Percentiles rank a stretch among this genome's conserved stretches.
Conservation (phyloP, 352 stramenopile genomes). For the Phytopythium mirpurense region DNA sequence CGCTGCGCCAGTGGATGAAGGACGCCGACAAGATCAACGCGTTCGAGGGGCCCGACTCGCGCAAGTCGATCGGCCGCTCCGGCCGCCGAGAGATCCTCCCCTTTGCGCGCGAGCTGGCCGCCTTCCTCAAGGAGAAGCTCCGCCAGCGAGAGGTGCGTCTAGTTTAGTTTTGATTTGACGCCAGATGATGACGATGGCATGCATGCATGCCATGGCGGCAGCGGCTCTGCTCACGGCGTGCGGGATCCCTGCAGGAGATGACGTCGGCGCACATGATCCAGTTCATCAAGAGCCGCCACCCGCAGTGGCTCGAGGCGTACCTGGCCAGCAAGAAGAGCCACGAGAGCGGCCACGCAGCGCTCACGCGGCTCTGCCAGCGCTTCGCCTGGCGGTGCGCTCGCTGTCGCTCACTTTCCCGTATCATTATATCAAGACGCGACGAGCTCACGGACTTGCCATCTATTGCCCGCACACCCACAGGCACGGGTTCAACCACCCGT, state of each 20-base stretch:
- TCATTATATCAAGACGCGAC: too few species aligned
- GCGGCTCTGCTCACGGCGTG: too few species aligned
- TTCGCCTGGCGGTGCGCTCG: slow-evolving; percentile 17
- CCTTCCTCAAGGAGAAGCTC: slow-evolving; percentile 23
- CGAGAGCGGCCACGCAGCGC: slow-evolving; percentile 35
- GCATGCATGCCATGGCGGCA: not conserved
- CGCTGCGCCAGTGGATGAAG: slow-evolving; percentile 34
- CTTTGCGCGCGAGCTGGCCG: slow-evolving; percentile 22
- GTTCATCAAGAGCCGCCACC: slow-evolving; percentile 28
- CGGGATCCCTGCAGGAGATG: too few species aligned
- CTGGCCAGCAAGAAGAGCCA: slow-evolving; percentile 33
- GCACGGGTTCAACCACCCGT: slow-evolving; percentile 21
- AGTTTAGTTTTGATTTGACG: too few species aligned
- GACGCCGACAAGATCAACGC: slow-evolving; percentile 42
- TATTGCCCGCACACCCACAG: not conserved
- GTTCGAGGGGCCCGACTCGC: slow-evolving; percentile 27
- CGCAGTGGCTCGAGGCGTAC: slow-evolving; percentile 28
- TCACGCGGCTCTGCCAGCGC: slow-evolving; percentile 30
- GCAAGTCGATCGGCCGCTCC: slow-evolving; percentile 37
- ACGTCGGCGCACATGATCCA: slow-evolving; percentile 40
- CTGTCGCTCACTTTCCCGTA: not conserved
- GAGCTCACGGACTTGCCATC: too few species aligned
- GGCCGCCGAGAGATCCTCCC: slow-evolving; percentile 31
- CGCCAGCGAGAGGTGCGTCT: slow-evolving; percentile 5
- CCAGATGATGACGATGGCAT: too few species aligned